Conservation (phyloP, 306 rosid genomes). For the Mimosa pudica region DNA sequence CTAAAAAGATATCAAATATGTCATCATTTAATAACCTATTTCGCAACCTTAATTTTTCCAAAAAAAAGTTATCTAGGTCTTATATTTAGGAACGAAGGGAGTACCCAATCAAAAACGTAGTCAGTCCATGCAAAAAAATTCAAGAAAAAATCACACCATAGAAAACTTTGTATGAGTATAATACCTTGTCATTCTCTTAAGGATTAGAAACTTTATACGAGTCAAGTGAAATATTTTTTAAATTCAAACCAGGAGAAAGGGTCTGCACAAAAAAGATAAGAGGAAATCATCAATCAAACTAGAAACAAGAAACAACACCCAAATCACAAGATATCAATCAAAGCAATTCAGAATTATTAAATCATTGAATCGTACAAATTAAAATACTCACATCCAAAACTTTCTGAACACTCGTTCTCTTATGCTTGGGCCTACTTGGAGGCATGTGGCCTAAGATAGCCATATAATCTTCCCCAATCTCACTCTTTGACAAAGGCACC, state of each 20-base stretch:
- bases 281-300: not conserved
- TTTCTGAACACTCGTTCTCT: conserved; percentile 61
- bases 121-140: not conserved
- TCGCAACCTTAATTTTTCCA: no score
- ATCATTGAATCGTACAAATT: no score
- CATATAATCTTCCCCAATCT: conserved; percentile 78
- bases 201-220: conserved; percentile 64
- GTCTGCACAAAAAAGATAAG: conserved; percentile 40
- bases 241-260: conserved; percentile 71
- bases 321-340: not conserved
- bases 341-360: no score
- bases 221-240: conserved; percentile 70
- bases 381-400: conserved; percentile 59
- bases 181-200: conserved; percentile 66
- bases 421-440: conserved; percentile 61
- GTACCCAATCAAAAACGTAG: not conserved
- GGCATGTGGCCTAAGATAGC: conserved; percentile 59
- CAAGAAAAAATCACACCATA: not conserved
- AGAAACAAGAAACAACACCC: not conserved
- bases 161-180: not conserved
- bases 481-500: conserved; percentile 54
- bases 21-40: no score
- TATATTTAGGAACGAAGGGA: no score
- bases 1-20: no score
- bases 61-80: no score